phyloP scores from a whole-genome alignment of 2,329 filamentous ascomycete species.

The Trichoderma simmonsii region DNA sequence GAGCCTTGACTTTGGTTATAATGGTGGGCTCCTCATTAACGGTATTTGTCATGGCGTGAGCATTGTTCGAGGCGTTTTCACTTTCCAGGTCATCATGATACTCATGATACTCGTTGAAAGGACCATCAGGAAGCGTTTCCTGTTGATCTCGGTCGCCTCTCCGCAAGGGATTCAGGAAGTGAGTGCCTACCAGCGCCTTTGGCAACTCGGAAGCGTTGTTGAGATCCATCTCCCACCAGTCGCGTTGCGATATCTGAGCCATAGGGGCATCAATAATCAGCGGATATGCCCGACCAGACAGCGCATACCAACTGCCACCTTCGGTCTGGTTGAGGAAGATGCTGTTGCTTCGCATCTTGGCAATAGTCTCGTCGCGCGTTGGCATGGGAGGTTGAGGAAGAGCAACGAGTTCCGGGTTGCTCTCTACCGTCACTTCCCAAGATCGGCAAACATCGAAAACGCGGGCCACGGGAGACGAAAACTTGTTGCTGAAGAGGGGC shows the following conservation, averaged over 20 bases:
- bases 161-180: conserved; percentile 52
- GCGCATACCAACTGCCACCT: conserved; percentile 86
- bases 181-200: conserved; percentile 67
- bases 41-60: conserved; percentile 28
- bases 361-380: conserved; percentile 46
- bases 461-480: conserved; percentile 74
- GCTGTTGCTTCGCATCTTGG: conserved; percentile 55
- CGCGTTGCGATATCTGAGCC: conserved; percentile 43
- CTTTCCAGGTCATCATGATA: conserved; percentile 31
- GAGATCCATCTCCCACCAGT: conserved; percentile 49
- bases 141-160: conserved; percentile 34
- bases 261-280: conserved; percentile 68
- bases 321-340: conserved; percentile 87
- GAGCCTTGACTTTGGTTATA: conserved; percentile 47
- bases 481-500: conserved; percentile 64
- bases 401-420: conserved; percentile 73
- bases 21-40: conserved; percentile 40
- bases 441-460: conserved; percentile 87
- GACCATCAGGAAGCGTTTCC: conserved; percentile 35
- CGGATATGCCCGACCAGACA: conserved; percentile 84
- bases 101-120: conserved; percentile 17
- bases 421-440: conserved; percentile 57
- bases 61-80: conserved; percentile 29
- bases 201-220: conserved; percentile 48
- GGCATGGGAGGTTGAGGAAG: conserved; percentile 80